Conservation (phyloP, 371 early-diverging fungal genomes). For the Syncephalastrum contaminatum region DNA sequence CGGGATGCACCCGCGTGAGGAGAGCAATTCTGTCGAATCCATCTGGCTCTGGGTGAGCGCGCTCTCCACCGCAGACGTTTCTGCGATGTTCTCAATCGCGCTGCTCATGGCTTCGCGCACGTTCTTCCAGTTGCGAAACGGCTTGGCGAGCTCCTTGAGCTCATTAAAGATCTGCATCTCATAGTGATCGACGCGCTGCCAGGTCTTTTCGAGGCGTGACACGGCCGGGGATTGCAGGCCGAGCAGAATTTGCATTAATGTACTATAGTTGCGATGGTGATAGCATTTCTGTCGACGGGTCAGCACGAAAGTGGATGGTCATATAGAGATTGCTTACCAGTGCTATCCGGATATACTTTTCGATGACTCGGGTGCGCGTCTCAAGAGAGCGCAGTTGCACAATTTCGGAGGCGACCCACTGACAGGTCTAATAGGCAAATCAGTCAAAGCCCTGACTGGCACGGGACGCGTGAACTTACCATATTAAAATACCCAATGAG, state of each 20-base stretch:
- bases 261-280: slow-evolving; percentile 60
- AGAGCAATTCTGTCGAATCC: slow-evolving; percentile 12
- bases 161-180: slow-evolving; percentile 51
- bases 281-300: slow-evolving; percentile 49
- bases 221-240: slow-evolving; percentile 56
- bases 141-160: slow-evolving; percentile 55
- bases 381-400: slow-evolving; percentile 33
- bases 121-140: slow-evolving; percentile 59
- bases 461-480: slow-evolving; percentile 21
- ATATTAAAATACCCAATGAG: slow-evolving; percentile 42
- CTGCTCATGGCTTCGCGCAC: slow-evolving; percentile 55
- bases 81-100: slow-evolving; percentile 40
- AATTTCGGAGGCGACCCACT: slow-evolving; percentile 53
- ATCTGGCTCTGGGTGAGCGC: slow-evolving; percentile 27
- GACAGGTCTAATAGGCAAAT: slow-evolving; percentile 27
- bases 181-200: slow-evolving; percentile 49
- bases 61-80: slow-evolving; percentile 45
- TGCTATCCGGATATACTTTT: slow-evolving; percentile 51
- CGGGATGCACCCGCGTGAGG: slow-evolving; percentile 50
- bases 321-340: slow-evolving; percentile 24
- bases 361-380: slow-evolving; percentile 35
- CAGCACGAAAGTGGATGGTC: not conserved
- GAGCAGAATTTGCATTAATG: slow-evolving; percentile 57
- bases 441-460: not conserved
- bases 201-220: slow-evolving; percentile 49